A percentile compares a stretch with the other conserved stretches of the same genome.
Conservation (phyloP, 495 filamentous ascomycete genomes). For the Margaritispora aquatica region DNA sequence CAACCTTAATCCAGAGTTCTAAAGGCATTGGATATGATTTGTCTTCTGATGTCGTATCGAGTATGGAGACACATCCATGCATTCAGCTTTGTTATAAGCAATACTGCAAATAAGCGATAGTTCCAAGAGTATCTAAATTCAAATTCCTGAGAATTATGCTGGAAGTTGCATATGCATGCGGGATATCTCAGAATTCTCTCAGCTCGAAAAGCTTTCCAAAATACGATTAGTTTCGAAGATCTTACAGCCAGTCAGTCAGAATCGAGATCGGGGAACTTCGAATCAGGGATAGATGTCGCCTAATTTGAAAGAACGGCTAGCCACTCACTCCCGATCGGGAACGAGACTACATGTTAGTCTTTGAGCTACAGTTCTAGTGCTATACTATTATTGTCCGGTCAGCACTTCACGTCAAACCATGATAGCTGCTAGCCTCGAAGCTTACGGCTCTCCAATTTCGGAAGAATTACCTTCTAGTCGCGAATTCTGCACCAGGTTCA, state of each 20-base stretch:
- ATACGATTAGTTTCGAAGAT: too few relatives aligned
- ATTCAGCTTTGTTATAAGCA: too few relatives aligned
- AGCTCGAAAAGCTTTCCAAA: too few relatives aligned
- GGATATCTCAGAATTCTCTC: too few relatives aligned
- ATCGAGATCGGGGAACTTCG: background rate
- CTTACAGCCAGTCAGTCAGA: background rate
- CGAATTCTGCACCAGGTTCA: background rate
- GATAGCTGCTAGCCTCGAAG: too few relatives aligned
- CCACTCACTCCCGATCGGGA: background rate
- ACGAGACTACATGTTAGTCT: background rate
- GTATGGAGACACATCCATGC: too few relatives aligned
- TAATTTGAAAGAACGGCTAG: background rate
- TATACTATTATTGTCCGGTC: background rate
- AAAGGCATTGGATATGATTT: background rate
- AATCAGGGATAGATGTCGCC: background rate
- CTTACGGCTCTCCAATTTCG: background rate
- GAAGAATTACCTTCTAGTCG: background rate
- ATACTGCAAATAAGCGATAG: too few relatives aligned
- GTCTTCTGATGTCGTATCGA: background rate
- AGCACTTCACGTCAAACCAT: background rate
- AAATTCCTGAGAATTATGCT: too few relatives aligned
- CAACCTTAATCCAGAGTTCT: background rate
- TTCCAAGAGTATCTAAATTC: too few relatives aligned
- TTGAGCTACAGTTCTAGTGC: background rate
- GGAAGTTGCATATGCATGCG: too few relatives aligned